Base-by-base conservation (phyloP, 495 filamentous ascomycete species). In the Aspergillus egyptiacus region DNA sequence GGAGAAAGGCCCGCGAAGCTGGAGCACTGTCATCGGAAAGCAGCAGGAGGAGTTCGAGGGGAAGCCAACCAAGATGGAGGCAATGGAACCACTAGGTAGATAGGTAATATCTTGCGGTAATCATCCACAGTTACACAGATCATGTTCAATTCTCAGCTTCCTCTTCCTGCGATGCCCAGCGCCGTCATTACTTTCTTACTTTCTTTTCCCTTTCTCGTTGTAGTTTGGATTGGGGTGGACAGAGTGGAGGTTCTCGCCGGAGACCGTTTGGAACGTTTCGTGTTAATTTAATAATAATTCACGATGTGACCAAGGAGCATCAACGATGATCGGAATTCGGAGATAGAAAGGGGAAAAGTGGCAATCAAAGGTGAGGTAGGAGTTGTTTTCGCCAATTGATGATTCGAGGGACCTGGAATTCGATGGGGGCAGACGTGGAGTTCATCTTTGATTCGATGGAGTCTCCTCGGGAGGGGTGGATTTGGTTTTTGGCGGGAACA, bases 281-380 rank as follows among this genome's bases (percentile, higher is more conserved):
- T 65, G 67, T 73, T 72, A 65, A 69, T n/a, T n/a, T n/a, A n/a
- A n/a, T n/a, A n/a, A n/a, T n/a, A n/a, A 31, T 68, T 66, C 62
- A 49, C 50, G 39, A 63, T 44, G 60, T 56, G 52, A 49, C 46
- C 48, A 50, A 60, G 55, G 54, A 53, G 50, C 46, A 53, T 50
- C 53, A 47, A 47, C 56, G 22, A 22, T 33, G 39, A 51, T 48
- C 32, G 36, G 41, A 13, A 20, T 46, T n/a, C n/a, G n/a, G n/a
- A n/a, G n/a, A n/a, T n/a, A n/a, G n/a, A n/a, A n/a, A n/a, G n/a
- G 30, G 34, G 18, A 13, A 19, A n/a, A 48, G 47, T 44, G 45
- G 45, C 47, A 55, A 36, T 36, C 38, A n/a, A n/a, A n/a, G n/a
- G n/a, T n/a, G n/a, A n/a, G n/a, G n/a, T n/a, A n/a, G n/a, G n/a